Evolutionary conservation across 768 basidiomycete genomes (phyloP).

Genomic region (Lyophyllum atratum): DNA sequence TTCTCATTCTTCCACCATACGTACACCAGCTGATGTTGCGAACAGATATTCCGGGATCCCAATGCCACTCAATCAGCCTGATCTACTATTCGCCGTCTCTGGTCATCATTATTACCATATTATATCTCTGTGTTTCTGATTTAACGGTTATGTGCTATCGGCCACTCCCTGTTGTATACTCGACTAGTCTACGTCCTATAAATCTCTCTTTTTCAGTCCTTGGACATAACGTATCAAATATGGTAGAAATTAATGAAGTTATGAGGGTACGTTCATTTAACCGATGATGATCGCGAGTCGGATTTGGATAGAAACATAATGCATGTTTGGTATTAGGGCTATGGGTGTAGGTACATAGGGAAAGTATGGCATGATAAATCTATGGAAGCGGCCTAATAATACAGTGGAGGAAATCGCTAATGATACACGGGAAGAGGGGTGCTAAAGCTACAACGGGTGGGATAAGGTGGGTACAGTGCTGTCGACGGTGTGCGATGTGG

Average conservation of each 20-base stretch:
- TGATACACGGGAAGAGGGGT: conserved; percentile 14
- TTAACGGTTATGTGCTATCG: conserved; percentile 12
- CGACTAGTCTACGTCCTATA: conserved; percentile 3
- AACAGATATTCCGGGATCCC: conserved; percentile 51
- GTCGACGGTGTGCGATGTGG: background rate
- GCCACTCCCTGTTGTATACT: conserved; percentile 20
- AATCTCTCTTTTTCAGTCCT: background rate
- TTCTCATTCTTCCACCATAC: background rate
- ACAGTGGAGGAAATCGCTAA: background rate
- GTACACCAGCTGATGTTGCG: conserved; percentile 2
- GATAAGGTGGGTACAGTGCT: background rate
- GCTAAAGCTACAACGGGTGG: conserved; percentile 16
- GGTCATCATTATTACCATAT: background rate
- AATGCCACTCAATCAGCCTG: conserved; percentile 40
- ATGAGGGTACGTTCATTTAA: background rate
- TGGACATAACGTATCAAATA: background rate
- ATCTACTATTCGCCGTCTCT: conserved; percentile 5
- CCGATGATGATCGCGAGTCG: no score
- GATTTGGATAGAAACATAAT: background rate
- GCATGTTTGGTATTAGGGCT: background rate
- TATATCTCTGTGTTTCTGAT: conserved; percentile 9
- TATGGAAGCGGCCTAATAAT: background rate
- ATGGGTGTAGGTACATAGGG: background rate
- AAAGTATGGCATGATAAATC: background rate
- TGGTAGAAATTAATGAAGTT: background rate